phyloP scores from a whole-genome alignment of 176 grass and related monocot species.

The Areca catechu region DNA sequence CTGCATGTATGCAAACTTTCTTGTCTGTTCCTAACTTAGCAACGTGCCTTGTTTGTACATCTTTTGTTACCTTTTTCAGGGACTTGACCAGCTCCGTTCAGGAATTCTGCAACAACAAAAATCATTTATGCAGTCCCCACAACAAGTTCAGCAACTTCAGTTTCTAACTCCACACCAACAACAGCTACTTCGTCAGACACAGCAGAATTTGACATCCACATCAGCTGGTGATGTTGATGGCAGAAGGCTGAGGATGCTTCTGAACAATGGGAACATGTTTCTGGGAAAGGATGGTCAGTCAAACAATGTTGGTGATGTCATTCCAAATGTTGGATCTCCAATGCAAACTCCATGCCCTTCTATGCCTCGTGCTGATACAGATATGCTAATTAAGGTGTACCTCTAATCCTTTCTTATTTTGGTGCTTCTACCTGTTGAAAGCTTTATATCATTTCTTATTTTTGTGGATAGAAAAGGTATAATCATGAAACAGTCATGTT shows the following conservation, averaged over 20 bases:
- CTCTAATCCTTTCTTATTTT: constrained; percentile 11
- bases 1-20: too few relatives aligned
- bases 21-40: too few relatives aligned
- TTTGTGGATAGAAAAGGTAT: too few relatives aligned
- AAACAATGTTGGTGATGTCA: constrained; percentile 50
- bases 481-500: too few relatives aligned
- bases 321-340: constrained; percentile 64
- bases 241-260: constrained; percentile 74
- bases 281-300: constrained; percentile 63
- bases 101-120: constrained; percentile 69
- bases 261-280: constrained; percentile 57
- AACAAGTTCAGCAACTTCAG: constrained; percentile 58
- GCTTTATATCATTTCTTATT: too few relatives aligned
- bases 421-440: constrained; percentile 5
- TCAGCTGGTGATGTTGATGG: constrained; percentile 69
- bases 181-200: constrained; percentile 59
- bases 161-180: constrained; percentile 65
- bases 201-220: constrained; percentile 65
- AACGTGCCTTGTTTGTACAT: not conserved
- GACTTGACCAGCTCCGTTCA: constrained; percentile 60
- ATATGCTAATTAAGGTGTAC: constrained; percentile 66
- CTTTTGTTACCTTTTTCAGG: constrained; percentile 31
- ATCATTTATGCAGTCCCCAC: constrained; percentile 55
- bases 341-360: constrained; percentile 41
- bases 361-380: constrained; percentile 34